These are phyloP conservation scores for Ogataea nonfermentans DNA, from an alignment of 805 yeast genomes.

Conservation along the genomic window DNA sequence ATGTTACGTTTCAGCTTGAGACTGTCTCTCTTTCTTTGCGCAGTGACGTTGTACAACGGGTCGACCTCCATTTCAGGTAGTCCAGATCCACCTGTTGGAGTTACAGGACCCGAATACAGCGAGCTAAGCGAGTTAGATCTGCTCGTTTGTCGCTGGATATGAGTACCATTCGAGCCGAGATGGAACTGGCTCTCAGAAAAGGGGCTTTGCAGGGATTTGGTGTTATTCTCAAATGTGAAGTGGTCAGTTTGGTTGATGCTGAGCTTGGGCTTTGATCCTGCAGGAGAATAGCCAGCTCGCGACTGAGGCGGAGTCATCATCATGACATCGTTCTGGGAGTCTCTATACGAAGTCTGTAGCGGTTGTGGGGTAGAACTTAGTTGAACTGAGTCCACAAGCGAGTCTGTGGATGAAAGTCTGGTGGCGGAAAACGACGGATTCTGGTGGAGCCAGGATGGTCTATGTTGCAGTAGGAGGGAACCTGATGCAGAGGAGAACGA, in stretches of 20 bases:
- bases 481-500: conserved; percentile 22
- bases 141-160: neutral
- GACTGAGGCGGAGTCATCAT: conserved; percentile 24
- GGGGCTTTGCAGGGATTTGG: conserved; percentile 27
- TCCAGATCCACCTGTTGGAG: conserved; percentile 3
- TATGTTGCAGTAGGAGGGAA: conserved; percentile 17
- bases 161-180: conserved; percentile 3
- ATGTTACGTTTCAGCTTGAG: conserved; percentile 45
- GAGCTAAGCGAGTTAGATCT: conserved; percentile 13
- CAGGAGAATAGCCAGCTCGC: conserved; percentile 17
- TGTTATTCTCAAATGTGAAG: conserved; percentile 22
- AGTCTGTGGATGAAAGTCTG: conserved; percentile 35
- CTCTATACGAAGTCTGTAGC: conserved; percentile 7
- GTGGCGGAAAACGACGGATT: conserved; percentile 32
- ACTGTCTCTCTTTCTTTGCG: conserved; percentile 52
- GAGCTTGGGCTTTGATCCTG: conserved; percentile 12
- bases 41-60: conserved; percentile 43
- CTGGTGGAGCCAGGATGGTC: conserved; percentile 37
- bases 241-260: conserved; percentile 15
- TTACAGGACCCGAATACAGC: conserved; percentile 5
- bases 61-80: conserved; percentile 28
- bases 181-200: conserved; percentile 19
- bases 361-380: conserved; percentile 16
- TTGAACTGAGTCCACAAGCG: conserved; percentile 34
- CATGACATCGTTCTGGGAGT: conserved; percentile 14